These are phyloP conservation scores for Ceratocystis lukuohia DNA, from an alignment of 2,329 filamentous ascomycete species.

Conservation along the genomic window DNA sequence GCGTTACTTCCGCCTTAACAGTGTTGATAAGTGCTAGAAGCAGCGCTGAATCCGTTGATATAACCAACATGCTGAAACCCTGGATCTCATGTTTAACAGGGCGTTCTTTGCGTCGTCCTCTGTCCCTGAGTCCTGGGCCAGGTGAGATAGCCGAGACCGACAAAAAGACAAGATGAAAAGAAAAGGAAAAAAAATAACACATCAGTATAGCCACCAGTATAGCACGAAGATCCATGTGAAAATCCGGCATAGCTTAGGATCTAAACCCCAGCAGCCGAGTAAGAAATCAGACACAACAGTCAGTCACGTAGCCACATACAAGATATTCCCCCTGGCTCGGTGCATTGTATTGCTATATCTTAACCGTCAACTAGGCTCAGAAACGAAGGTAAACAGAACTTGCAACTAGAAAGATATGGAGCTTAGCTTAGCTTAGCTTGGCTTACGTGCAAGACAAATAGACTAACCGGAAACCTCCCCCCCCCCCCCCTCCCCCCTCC, in stretches of 20 bases:
- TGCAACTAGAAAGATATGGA: neutral
- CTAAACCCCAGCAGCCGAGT: neutral
- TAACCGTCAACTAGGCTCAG: neutral
- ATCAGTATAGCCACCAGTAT: neutral
- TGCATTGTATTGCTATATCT: neutral
- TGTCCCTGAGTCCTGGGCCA: neutral
- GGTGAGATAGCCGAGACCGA: slow-evolving; percentile 3
- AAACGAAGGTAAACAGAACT: neutral
- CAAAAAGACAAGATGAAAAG: neutral
- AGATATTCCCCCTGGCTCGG: neutral
- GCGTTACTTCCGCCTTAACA: too few relatives aligned
- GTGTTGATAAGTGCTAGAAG: neutral
- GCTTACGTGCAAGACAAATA: neutral
- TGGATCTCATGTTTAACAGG: neutral
- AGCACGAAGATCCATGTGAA: neutral
- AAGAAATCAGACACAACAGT: neutral
- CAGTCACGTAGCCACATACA: neutral
- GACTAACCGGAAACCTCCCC: too few relatives aligned
- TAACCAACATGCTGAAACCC: neutral
- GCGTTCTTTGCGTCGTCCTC: neutral
- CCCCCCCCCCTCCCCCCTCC: neutral
- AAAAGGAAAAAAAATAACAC: neutral
- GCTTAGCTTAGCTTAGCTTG: neutral
- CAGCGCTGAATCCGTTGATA: neutral
- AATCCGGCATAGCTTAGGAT: slow-evolving; percentile 6